Percentiles rank a stretch among this genome's conserved stretches.
phyloP scores from a whole-genome alignment of 192 early-diverging fungal species.

The Mycoemilia scoparia region DNA sequence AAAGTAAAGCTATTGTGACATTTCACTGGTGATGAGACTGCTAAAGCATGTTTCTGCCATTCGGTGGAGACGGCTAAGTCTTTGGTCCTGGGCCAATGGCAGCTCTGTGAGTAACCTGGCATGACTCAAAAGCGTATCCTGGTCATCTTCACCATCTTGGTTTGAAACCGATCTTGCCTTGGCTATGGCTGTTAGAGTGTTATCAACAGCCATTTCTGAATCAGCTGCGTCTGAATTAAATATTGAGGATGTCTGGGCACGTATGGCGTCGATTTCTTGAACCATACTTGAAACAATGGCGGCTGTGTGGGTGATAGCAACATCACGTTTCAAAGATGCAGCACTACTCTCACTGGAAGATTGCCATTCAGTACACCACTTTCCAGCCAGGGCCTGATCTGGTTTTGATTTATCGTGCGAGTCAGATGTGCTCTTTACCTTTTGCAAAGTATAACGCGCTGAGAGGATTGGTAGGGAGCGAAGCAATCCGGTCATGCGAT shows the following conservation, averaged over 20 bases:
- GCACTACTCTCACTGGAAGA: neutral
- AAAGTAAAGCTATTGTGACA: constrained; percentile 2
- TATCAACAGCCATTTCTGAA: constrained; percentile 16
- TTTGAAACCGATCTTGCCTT: constrained; percentile 1
- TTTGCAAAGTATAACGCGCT: constrained; percentile 4
- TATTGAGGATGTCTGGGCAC: constrained; percentile 5
- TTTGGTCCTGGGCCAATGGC: constrained; percentile 19
- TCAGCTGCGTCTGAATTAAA: constrained; percentile 16
- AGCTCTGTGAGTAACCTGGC: constrained; percentile 3
- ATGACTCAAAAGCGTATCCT: neutral
- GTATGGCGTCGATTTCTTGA: constrained; percentile 1
- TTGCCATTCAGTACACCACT: neutral
- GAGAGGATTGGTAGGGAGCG: constrained; percentile 9
- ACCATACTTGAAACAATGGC: neutral
- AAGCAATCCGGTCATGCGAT: constrained; percentile 11
- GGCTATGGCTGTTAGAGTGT: constrained; percentile 11
- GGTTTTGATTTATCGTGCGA: neutral
- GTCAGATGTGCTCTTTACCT: neutral
- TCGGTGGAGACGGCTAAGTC: constrained; percentile 16
- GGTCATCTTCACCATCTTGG: neutral
- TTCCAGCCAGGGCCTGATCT: neutral
- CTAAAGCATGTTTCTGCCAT: constrained; percentile 25
- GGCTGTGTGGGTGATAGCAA: too few relatives aligned
- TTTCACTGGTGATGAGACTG: constrained; percentile 10
- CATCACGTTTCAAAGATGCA: too few relatives aligned